phyloP scores from a whole-genome alignment of 306 rosid species.

The Fragaria ananassa region DNA sequence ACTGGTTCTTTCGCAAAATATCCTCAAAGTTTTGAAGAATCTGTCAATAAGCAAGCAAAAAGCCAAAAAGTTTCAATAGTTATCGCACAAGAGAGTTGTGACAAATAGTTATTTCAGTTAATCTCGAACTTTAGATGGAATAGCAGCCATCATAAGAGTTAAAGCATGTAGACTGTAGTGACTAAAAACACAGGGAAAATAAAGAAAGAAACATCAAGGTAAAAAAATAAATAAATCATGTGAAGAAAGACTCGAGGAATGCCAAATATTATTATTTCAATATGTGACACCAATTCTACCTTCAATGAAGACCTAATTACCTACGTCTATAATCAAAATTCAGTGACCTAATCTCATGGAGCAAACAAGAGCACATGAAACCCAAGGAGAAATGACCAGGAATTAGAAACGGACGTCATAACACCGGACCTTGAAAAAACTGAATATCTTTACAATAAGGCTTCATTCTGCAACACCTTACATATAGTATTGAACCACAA shows the following conservation, averaged over 20 bases:
- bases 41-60: conserved; percentile 44
- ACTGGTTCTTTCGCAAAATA: conserved; percentile 63
- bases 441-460: background rate
- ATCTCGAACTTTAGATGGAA: background rate
- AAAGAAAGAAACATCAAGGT: background rate
- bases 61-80: conserved; percentile 10
- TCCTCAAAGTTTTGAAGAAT: conserved; percentile 74
- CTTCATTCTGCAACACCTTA: background rate
- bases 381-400: background rate
- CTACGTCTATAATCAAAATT: background rate
- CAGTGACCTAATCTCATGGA: background rate
- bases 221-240: background rate
- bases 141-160: background rate
- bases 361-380: background rate
- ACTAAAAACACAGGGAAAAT: background rate
- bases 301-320: background rate
- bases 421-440: background rate
- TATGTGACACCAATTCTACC: background rate
- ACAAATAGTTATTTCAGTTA: background rate
- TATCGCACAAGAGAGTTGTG: background rate
- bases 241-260: background rate
- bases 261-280: background rate
- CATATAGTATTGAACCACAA: background rate
- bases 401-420: background rate
- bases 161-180: background rate